phyloP scores from a whole-genome alignment of 2,329 filamentous ascomycete species.

The Penicillium sp. region DNA sequence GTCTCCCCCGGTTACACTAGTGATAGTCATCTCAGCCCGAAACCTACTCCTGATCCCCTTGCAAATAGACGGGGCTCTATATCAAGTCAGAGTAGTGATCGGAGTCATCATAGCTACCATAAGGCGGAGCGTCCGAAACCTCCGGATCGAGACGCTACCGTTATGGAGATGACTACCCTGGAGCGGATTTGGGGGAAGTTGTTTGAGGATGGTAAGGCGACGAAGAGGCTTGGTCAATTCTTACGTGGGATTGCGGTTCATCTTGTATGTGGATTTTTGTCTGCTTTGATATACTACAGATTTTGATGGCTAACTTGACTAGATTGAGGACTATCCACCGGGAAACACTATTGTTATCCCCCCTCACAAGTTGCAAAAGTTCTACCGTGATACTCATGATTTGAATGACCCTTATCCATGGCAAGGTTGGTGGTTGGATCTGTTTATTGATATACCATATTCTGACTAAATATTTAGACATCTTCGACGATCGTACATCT shows the following conservation, averaged over 20 bases:
- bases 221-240: slow-evolving; percentile 66
- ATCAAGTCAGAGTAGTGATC: slow-evolving; percentile 36
- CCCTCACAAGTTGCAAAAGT: slow-evolving; percentile 70
- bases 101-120: slow-evolving; percentile 15
- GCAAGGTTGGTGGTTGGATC: slow-evolving; percentile 49
- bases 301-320: slow-evolving; percentile 15
- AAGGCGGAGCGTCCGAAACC: slow-evolving; percentile 38
- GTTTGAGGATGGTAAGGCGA: slow-evolving; percentile 68
- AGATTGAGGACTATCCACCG: slow-evolving; percentile 69
- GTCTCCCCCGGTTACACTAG: slow-evolving; percentile 19
- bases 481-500: slow-evolving; percentile 55
- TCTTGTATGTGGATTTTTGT: slow-evolving; percentile 54
- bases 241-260: slow-evolving; percentile 71
- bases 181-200: slow-evolving; percentile 75
- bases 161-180: slow-evolving; percentile 55
- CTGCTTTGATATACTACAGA: not conserved
- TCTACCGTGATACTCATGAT: slow-evolving; percentile 67
- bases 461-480: slow-evolving; percentile 37
- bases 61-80: slow-evolving; percentile 35
- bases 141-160: slow-evolving; percentile 40
- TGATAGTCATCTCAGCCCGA: slow-evolving; percentile 22
- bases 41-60: slow-evolving; percentile 21
- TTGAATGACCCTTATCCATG: slow-evolving; percentile 67
- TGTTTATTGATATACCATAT: slow-evolving; percentile 5
- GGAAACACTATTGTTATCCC: slow-evolving; percentile 68